phyloP scores from a whole-genome alignment of 768 basidiomycete genomes.

The Mrakia hoshinonis region DNA sequence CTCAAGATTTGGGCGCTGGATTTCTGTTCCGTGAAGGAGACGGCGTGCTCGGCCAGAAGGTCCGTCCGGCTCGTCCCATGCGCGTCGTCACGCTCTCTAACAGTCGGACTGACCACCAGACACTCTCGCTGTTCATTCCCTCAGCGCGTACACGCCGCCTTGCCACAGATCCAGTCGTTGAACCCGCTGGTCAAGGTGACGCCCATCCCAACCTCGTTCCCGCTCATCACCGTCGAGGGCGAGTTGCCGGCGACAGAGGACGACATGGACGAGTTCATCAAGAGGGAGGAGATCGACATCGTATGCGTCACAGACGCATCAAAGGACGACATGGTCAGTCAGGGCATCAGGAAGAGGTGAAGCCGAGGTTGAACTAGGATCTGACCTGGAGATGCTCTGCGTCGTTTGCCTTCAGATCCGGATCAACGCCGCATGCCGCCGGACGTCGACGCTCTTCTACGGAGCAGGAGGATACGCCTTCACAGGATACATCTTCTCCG shows the following conservation, averaged over 20 bases:
- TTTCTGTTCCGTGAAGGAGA: conserved; percentile 93
- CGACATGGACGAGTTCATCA: conserved; percentile 36
- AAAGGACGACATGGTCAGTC: conserved; percentile 60
- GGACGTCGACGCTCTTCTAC: conserved; percentile 69
- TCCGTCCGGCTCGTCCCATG: conserved; percentile 37
- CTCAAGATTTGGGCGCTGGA: conserved; percentile 81
- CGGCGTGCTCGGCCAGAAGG: conserved; percentile 66
- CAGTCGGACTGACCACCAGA: not conserved
- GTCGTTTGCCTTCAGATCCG: conserved; percentile 49
- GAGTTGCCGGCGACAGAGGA: conserved; percentile 30
- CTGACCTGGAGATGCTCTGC: conserved; percentile 21
- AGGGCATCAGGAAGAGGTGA: not conserved
- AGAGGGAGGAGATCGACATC: conserved; percentile 50
- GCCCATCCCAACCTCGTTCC: conserved; percentile 55
- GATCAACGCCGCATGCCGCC: conserved; percentile 72
- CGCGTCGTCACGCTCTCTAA: not conserved
- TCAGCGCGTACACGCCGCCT: conserved; percentile 78
- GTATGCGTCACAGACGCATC: conserved; percentile 79
- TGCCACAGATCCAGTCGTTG: conserved; percentile 71
- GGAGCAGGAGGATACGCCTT: conserved; percentile 87
- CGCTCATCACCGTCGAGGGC: conserved; percentile 44
- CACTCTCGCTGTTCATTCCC: conserved; percentile 28
- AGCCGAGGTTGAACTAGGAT: not conserved
- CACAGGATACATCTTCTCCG: conserved; percentile 88
- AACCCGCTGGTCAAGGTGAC: conserved; percentile 86